Evolutionary conservation across 495 filamentous ascomycete species (phyloP).

Genomic region (Penicillium steckii): DNA sequence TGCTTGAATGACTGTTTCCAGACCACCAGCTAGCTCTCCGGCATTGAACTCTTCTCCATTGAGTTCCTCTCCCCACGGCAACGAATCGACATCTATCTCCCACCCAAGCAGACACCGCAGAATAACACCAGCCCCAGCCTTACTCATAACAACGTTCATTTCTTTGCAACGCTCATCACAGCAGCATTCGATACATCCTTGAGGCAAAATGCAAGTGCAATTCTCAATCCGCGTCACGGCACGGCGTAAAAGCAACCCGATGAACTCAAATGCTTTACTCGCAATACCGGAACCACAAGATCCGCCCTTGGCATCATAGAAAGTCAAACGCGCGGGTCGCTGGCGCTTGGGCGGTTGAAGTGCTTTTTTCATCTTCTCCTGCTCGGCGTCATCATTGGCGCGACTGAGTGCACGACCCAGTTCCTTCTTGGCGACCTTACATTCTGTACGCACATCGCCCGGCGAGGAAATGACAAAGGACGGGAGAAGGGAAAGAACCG

Average conservation of each 20-base stretch:
- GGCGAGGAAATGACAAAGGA: conserved; percentile 85
- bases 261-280: conserved; percentile 89
- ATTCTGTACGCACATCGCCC: conserved; percentile 91
- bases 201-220: conserved; percentile 60
- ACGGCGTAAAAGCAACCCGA: conserved; percentile 73
- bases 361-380: conserved; percentile 15
- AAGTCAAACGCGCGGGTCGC: conserved; percentile 83
- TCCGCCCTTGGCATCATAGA: conserved; percentile 94
- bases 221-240: conserved; percentile 75
- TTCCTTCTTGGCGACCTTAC: conserved; percentile 82
- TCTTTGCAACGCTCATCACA: conserved; percentile 84
- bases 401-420: conserved; percentile 31
- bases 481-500: conserved; percentile 79
- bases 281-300: conserved; percentile 80
- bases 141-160: conserved; percentile 89
- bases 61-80: conserved; percentile 76
- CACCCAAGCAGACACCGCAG: conserved; percentile 69
- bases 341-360: conserved; percentile 61
- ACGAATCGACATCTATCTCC: conserved; percentile 68
- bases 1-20: conserved; percentile 83
- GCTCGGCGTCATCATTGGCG: conserved; percentile 20
- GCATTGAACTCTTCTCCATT: conserved; percentile 22
- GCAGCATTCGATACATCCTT: conserved; percentile 87
- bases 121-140: conserved; percentile 80
- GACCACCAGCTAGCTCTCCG: conserved; percentile 60